These are phyloP conservation scores for Naumovozyma castellii DNA, from an alignment of 805 yeast genomes.

Conservation along the genomic window DNA sequence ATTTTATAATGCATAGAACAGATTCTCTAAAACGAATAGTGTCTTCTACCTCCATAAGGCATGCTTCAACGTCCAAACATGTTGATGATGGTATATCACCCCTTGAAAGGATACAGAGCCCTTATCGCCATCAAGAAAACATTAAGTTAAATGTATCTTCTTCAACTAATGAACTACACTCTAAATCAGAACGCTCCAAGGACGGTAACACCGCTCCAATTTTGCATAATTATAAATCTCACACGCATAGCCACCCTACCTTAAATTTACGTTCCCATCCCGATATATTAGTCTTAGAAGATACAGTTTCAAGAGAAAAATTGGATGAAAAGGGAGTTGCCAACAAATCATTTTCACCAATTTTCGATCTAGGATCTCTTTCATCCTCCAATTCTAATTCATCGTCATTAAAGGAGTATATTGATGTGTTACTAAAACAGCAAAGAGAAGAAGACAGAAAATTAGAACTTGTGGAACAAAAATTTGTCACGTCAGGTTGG, in stretches of 20 bases:
- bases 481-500: slow-evolving; percentile 10
- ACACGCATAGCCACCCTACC: not conserved
- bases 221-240: not conserved
- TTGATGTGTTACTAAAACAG: not conserved
- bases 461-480: not conserved
- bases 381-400: not conserved
- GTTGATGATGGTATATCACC: not conserved
- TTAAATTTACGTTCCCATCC: not conserved
- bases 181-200: too few relatives aligned
- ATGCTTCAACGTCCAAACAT: not conserved
- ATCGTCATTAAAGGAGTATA: not conserved
- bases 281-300: not conserved
- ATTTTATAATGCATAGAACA: not conserved
- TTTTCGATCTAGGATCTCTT: not conserved
- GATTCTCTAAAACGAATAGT: not conserved
- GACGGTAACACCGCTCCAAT: too few relatives aligned
- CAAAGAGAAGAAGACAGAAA: not conserved
- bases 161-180: too few relatives aligned
- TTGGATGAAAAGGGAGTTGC: not conserved
- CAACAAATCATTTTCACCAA: not conserved
- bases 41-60: not conserved
- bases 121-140: not conserved
- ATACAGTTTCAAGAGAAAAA: not conserved
- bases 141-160: too few relatives aligned
- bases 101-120: not conserved